These are phyloP conservation scores for Cordyceps sp. DNA, from an alignment of 2,329 filamentous ascomycete genomes.

Conservation along the genomic window DNA sequence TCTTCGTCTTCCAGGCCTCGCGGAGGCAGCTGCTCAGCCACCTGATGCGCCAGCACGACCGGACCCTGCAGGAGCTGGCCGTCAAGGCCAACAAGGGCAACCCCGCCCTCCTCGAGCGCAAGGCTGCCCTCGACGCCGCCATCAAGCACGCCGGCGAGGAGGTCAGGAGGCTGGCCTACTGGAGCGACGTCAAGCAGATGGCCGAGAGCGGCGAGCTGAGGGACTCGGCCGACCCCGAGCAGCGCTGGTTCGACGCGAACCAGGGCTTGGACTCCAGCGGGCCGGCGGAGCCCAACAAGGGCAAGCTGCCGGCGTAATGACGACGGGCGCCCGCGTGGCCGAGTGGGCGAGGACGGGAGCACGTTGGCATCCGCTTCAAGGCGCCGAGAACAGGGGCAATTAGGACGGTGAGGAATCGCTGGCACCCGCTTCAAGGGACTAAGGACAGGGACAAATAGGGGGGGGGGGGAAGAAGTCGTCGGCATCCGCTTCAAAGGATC, in stretches of 20 bases:
- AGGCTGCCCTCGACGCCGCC: constrained; percentile 56
- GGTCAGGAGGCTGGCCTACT: constrained; percentile 68
- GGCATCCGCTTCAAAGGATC: no score
- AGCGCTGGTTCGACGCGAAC: constrained; percentile 21
- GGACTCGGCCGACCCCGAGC: constrained; percentile 22
- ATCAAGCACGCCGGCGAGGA: constrained; percentile 65
- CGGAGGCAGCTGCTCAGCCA: constrained; percentile 58
- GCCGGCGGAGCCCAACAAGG: constrained; percentile 19
- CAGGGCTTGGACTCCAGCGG: constrained; percentile 37
- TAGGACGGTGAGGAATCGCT: no score
- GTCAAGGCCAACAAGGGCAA: constrained; percentile 19
- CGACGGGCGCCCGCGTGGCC: no score
- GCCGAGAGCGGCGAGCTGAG: constrained; percentile 33
- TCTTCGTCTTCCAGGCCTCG: constrained; percentile 82
- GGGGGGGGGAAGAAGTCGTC: no score
- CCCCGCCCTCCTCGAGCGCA: constrained; percentile 22
- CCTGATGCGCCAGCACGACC: constrained; percentile 41
- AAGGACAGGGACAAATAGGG: no score
- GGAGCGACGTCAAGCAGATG: constrained; percentile 67
- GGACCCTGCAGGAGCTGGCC: constrained; percentile 20
- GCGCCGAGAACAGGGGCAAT: no score
- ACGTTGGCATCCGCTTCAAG: no score
- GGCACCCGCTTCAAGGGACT: no score
- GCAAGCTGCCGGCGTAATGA: constrained; percentile 1
- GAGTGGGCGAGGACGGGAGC: background rate